These are phyloP conservation scores for Phytopythium ostracodes DNA, from an alignment of 352 stramenopile species.

Conservation along the genomic window DNA sequence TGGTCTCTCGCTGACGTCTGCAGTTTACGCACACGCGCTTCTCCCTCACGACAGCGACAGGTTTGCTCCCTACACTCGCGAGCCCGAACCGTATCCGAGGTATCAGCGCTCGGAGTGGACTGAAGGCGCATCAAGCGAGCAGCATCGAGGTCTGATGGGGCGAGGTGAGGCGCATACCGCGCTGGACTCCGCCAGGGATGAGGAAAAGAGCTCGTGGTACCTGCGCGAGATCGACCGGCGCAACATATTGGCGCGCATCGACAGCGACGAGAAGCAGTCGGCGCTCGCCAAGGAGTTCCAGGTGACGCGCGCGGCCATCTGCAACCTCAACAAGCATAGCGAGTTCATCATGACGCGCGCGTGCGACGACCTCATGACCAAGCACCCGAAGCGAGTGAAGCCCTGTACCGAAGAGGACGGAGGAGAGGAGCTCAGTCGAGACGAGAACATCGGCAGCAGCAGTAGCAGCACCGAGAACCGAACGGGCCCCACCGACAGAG, in stretches of 20 bases:
- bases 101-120: neutral
- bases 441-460: neutral
- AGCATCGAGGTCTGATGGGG: neutral
- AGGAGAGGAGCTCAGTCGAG: slow-evolving; percentile 10
- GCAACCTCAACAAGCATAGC: slow-evolving; percentile 52
- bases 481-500: neutral
- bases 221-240: slow-evolving; percentile 52
- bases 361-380: slow-evolving; percentile 38
- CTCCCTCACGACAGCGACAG: neutral
- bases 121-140: neutral
- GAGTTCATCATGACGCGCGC: slow-evolving; percentile 30
- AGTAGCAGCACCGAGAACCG: neutral
- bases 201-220: slow-evolving; percentile 28
- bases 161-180: neutral
- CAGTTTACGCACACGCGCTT: neutral
- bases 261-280: slow-evolving; percentile 39
- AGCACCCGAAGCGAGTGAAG: slow-evolving; percentile 29
- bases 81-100: neutral
- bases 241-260: slow-evolving; percentile 33
- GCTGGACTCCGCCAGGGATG: neutral
- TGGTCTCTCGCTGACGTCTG: neutral
- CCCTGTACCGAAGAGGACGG: slow-evolving; percentile 1
- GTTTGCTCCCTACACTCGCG: neutral
- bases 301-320: slow-evolving; percentile 55
- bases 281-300: slow-evolving; percentile 52